Base-by-base conservation (phyloP, 441 rosid species). In the Codiaeum variegatum region DNA sequence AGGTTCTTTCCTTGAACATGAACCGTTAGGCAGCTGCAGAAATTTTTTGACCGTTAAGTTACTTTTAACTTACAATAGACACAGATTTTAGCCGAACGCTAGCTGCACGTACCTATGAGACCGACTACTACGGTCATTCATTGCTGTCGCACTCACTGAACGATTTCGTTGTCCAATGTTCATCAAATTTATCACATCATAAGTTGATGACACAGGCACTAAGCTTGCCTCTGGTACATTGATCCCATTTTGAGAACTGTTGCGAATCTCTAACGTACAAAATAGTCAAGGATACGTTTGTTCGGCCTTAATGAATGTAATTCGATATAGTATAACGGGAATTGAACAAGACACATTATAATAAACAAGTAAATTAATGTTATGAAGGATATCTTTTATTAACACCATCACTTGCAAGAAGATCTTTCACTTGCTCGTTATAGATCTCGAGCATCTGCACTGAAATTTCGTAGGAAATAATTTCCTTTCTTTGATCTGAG, bases 361-460 rank as follows among this genome's bases (percentile, higher is more conserved):
- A 28, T 2, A 29, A 46, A 42, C 40, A 60, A 67, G 71, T 18
- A 44, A 11, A 28, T 18, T 52, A 31, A 26, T 66, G 32, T 32
- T 58, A 67, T 58, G 71, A 90, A 92, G 97, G 98, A 94, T 94
- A 94, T 94, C 91, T 91, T 86, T 81, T 91, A 84, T 86, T 93
- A 62, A 83, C 71, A 78, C 96, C 91, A 78, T 91, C 96, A n/a
- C 72, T 78, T 32, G 87, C 85, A 21, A 95, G 89, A 76, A 93
- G 94, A 80, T 93, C 99, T 75, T 94, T 83, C 34, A 92, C 98
- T 91, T 94, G 98, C 82, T 94, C 98, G 58, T 94, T 94, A 73
- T 94, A 91, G 62, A 95, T 93, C 78, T 95, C 99, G 56, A 93
- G 89, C 99, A 95, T 93, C 78, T 95, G 99, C 74, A 93, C 98